A percentile compares a stretch with the other conserved stretches of the same genome.
phyloP scores from a whole-genome alignment of 1,284 basidiomycete species.

The Lentinus polychrous region DNA sequence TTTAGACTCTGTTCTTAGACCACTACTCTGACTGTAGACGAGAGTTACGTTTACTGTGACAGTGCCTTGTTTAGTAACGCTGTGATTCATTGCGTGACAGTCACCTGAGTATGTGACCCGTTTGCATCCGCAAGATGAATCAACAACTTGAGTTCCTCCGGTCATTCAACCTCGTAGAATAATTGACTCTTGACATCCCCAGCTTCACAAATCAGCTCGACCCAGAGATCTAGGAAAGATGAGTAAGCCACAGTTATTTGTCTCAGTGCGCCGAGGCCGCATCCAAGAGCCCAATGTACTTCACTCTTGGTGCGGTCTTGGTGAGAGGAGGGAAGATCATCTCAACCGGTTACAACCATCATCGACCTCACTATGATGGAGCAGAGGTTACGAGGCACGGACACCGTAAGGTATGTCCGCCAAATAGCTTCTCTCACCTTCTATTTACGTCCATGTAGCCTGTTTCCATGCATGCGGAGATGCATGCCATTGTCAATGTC shows the following conservation, averaged over 20 bases:
- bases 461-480: slow-evolving; percentile 56
- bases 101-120: too few species aligned
- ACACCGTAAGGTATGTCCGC: slow-evolving; percentile 30
- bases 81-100: too few species aligned
- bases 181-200: too few species aligned
- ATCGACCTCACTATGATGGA: slow-evolving; percentile 48
- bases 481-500: slow-evolving; percentile 49
- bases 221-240: slow-evolving; percentile 17
- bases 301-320: slow-evolving; percentile 48
- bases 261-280: slow-evolving; percentile 47
- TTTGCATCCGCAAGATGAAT: too few species aligned
- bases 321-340: slow-evolving; percentile 55
- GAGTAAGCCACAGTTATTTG: slow-evolving; percentile 46
- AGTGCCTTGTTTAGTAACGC: too few species aligned
- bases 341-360: slow-evolving; percentile 47
- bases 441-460: slow-evolving; percentile 23
- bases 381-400: slow-evolving; percentile 33
- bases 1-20: too few species aligned
- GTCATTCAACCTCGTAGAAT: too few species aligned
- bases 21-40: too few species aligned
- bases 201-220: too few species aligned
- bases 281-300: slow-evolving; percentile 47
- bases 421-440: background rate
- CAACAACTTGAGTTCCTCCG: too few species aligned
- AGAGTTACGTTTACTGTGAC: too few species aligned